Conservation (phyloP, 345 rosid species). For the Tarenaya hassleriana region DNA sequence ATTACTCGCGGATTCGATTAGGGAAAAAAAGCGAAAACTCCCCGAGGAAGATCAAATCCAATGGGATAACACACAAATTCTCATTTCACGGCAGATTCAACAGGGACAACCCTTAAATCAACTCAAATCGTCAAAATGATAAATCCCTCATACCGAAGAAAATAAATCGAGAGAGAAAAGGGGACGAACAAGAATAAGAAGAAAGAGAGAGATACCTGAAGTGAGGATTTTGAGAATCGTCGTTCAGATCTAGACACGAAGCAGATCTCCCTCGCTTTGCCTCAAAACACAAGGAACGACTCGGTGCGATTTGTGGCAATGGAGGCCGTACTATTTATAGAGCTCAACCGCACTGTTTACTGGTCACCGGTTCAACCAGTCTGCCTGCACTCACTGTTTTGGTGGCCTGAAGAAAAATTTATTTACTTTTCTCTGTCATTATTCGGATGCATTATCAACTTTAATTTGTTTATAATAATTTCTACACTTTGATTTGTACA, state of each 20-base stretch:
- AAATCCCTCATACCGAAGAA: not conserved
- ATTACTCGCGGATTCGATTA: constrained; percentile 8
- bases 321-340: constrained; percentile 22
- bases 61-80: not conserved
- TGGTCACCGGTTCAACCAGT: constrained; percentile 27
- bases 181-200: not conserved
- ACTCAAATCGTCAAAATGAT: constrained; percentile 8
- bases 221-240: not conserved
- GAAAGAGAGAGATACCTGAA: constrained; percentile 22
- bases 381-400: not conserved
- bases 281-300: constrained; percentile 11
- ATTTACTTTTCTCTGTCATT: too few species aligned
- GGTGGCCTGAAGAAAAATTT: too few species aligned
- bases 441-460: too few species aligned
- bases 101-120: not conserved
- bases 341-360: constrained; percentile 20
- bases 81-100: constrained; percentile 11
- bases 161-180: not conserved
- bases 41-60: constrained; percentile 1
- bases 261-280: constrained; percentile 7
- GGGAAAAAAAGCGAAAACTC: not conserved
- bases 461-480: too few species aligned
- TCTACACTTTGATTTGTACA: too few species aligned
- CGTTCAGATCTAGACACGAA: constrained; percentile 13
- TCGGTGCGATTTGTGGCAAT: constrained; percentile 11